These are phyloP conservation scores for Panaeolus papilionaceus DNA, from an alignment of 768 basidiomycete species.

Conservation along the genomic window DNA sequence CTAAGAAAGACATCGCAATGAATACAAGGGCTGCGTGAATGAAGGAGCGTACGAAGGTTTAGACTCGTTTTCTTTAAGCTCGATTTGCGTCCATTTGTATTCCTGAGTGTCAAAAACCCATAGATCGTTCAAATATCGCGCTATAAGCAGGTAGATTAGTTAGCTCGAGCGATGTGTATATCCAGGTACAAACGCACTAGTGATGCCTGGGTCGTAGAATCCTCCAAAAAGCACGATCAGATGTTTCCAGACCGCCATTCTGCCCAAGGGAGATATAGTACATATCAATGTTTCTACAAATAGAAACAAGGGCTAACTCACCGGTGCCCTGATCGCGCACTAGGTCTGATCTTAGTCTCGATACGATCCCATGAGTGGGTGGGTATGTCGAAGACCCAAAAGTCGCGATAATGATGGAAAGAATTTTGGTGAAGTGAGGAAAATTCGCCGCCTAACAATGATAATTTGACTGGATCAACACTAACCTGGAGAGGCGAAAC, in stretches of 20 bases:
- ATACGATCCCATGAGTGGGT: slow-evolving; percentile 88
- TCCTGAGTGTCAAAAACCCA: slow-evolving; percentile 90
- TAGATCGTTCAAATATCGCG: slow-evolving; percentile 81
- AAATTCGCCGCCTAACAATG: slow-evolving; percentile 75
- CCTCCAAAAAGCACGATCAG: slow-evolving; percentile 88
- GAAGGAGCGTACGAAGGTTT: slow-evolving; percentile 67
- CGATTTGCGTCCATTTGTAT: slow-evolving; percentile 84
- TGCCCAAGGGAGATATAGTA: slow-evolving; percentile 30
- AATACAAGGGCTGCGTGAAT: slow-evolving; percentile 1
- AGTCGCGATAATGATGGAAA: slow-evolving; percentile 89
- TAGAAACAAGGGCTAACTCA: slow-evolving; percentile 34
- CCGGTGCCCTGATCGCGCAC: slow-evolving; percentile 85
- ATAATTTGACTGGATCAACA: neutral
- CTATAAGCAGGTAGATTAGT: slow-evolving; percentile 39
- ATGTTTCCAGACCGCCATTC: slow-evolving; percentile 92
- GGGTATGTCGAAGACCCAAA: slow-evolving; percentile 86
- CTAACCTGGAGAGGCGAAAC: neutral
- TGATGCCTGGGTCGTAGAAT: slow-evolving; percentile 86
- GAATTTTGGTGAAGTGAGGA: slow-evolving; percentile 82
- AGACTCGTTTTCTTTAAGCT: slow-evolving; percentile 71
- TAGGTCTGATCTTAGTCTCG: slow-evolving; percentile 83
- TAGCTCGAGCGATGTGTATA: neutral
- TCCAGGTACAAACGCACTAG: slow-evolving; percentile 53
- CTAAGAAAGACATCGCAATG: slow-evolving; percentile 38
- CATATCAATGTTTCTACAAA: slow-evolving; percentile 9